These are phyloP conservation scores for Talaromyces liani DNA, from an alignment of 495 filamentous ascomycete species.

Conservation along the genomic window DNA sequence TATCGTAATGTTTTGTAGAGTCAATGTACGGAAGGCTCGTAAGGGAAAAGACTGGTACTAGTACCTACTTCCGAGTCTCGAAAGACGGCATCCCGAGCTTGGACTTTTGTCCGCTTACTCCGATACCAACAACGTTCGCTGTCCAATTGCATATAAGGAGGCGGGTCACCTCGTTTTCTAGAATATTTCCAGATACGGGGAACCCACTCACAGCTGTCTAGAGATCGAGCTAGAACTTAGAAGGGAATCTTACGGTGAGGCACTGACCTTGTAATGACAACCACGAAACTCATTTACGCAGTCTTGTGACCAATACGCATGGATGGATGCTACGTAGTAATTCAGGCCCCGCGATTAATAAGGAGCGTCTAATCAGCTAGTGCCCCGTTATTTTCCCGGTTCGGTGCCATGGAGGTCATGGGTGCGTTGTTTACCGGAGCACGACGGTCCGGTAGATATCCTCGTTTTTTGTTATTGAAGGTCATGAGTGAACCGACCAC, in stretches of 20 bases:
- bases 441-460: background rate
- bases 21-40: background rate
- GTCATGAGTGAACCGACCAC: conserved; percentile 4
- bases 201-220: background rate
- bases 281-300: background rate
- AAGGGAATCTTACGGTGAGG: background rate
- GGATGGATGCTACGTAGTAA: background rate
- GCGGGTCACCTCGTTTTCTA: background rate
- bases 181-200: background rate
- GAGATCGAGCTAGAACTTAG: background rate
- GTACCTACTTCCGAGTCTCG: background rate
- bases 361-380: background rate
- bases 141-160: background rate
- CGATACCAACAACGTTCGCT: background rate
- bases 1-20: background rate
- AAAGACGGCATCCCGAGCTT: conserved; percentile 1
- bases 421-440: conserved; percentile 2
- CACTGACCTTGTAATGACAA: background rate
- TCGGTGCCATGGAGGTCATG: too few species aligned
- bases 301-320: background rate
- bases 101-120: background rate
- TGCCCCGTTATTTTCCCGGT: conserved; percentile 7
- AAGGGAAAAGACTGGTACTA: too few species aligned
- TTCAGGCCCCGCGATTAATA: background rate
- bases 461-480: background rate